Percentiles rank a stretch among this genome's conserved stretches.
Conservation (phyloP, 345 rosid genomes). For the Salix purpurea region DNA sequence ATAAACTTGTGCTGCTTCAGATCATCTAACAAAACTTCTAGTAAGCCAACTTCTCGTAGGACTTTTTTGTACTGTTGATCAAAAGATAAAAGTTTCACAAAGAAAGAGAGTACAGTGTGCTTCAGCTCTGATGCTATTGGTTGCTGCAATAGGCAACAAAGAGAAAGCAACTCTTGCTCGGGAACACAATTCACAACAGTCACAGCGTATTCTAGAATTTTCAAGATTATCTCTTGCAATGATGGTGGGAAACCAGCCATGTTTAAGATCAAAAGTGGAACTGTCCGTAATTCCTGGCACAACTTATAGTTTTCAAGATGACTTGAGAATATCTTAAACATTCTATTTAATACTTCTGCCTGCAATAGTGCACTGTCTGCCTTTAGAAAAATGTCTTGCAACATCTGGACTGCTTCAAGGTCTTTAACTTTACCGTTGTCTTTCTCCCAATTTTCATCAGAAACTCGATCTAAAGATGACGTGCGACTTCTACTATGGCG, state of each 20-base stretch:
- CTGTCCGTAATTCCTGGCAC: slow-evolving; percentile 90
- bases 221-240: slow-evolving; percentile 88
- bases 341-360: slow-evolving; percentile 95
- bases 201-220: slow-evolving; percentile 98
- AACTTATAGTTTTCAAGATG: slow-evolving; percentile 87
- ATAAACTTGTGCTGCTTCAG: slow-evolving; percentile 91
- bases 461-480: slow-evolving; percentile 54
- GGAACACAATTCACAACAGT: slow-evolving; percentile 98
- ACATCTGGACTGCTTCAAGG: slow-evolving; percentile 98
- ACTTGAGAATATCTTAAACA: slow-evolving; percentile 97
- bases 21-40: slow-evolving; percentile 92
- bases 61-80: slow-evolving; percentile 99
- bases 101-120: slow-evolving; percentile 89
- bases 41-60: slow-evolving; percentile 92
- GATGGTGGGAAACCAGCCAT: slow-evolving; percentile 93
- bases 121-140: slow-evolving; percentile 82
- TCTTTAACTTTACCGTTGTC: slow-evolving; percentile 85
- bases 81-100: slow-evolving; percentile 91
- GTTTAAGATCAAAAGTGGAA: slow-evolving; percentile 91
- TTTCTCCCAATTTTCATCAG: slow-evolving; percentile 76
- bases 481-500: slow-evolving; percentile 63
- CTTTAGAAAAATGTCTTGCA: slow-evolving; percentile 94
- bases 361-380: slow-evolving; percentile 76
- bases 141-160: slow-evolving; percentile 97
- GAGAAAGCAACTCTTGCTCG: slow-evolving; percentile 95